These are phyloP conservation scores for Medicago truncatula DNA, from an alignment of 306 rosid genomes.

Conservation along the genomic window MtrunA17r5.0-ANR NC_053047.1:35417001-35417500, in stretches of 20 bases:
- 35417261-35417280: conserved; percentile 76
- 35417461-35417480: background rate
- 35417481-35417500: conserved; percentile 18
- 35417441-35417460: background rate
- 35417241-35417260: conserved; percentile 70
- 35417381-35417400: background rate
- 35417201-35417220: conserved; percentile 71
- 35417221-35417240: conserved; percentile 72
- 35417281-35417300: conserved; percentile 77
- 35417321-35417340: conserved; percentile 81
- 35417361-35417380: conserved; percentile 37
- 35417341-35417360: conserved; percentile 91
- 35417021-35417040: too few species aligned
- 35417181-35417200: conserved; percentile 64
- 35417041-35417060: too few species aligned
- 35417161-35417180: conserved; percentile 77
- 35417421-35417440: conserved; percentile 8
- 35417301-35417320: conserved; percentile 71
- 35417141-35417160: conserved; percentile 55
- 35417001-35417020: too few species aligned
- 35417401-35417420: conserved; percentile 1
- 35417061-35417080: too few species aligned
- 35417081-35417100: too few species aligned
- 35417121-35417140: conserved; percentile 59
- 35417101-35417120: too few species aligned